Conservation (phyloP, 441 rosid genomes). For the Adansonia gregorii region DNA sequence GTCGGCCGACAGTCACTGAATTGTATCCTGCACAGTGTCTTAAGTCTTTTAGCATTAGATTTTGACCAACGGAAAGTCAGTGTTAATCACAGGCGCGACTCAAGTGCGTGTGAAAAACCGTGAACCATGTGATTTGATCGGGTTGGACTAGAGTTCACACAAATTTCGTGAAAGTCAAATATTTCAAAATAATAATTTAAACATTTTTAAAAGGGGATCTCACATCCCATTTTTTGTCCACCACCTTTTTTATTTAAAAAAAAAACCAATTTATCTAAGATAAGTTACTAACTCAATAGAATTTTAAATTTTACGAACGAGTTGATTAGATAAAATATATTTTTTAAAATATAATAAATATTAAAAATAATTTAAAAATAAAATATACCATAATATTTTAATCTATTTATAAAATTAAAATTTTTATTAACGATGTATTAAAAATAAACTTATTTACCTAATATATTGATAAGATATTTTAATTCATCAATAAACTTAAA, state of each 20-base stretch:
- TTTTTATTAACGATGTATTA: no score
- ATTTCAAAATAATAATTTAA: neutral
- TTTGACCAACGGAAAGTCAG: neutral
- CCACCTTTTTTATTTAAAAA: neutral
- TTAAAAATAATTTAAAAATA: no score
- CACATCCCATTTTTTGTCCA: neutral
- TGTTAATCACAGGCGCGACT: conserved; percentile 16
- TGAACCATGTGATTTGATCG: neutral
- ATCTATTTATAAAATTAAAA: no score
- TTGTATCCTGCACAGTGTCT: neutral
- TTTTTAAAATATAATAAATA: no score
- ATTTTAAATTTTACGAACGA: no score
- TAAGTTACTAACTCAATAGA: no score
- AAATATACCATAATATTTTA: no score
- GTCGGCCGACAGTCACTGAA: conserved; percentile 9
- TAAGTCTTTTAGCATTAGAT: neutral
- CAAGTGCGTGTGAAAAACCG: neutral
- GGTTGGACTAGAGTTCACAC: neutral
- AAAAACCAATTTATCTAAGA: no score
- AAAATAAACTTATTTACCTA: no score
- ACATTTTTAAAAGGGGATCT: neutral
- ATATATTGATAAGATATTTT: no score
- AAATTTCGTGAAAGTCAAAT: neutral
- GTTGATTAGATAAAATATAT: no score
- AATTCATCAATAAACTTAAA: no score